Base-by-base conservation (phyloP, 2,329 filamentous ascomycete genomes). In the Metarhizium humberi region DNA sequence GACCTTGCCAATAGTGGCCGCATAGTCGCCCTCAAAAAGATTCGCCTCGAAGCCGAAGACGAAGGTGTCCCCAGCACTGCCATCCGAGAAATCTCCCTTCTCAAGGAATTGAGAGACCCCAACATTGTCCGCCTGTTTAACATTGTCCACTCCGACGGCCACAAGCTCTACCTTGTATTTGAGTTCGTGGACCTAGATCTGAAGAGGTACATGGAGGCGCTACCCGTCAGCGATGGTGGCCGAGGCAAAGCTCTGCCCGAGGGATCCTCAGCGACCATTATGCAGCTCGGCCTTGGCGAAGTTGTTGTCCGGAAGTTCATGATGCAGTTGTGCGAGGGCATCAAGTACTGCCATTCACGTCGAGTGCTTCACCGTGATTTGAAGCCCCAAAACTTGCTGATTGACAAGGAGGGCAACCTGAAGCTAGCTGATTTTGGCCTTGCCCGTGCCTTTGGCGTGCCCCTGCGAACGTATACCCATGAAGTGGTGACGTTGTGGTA, bases 401-500 rank as follows among this genome's bases (percentile, higher is more conserved):
- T 95, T 68, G 80, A 94, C 72, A 82, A 84, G 60, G 87, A 95
- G 13, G 90, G 90, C 56, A 95, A 95, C 72, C 78, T 95, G 62
- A 95, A 95, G 75, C 76, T 95, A 67, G 90, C 89, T 29, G 90
- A 95, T 79, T 95, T 95, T 65, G 90, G 90, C 70, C 78, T 95
- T 61, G 90, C 90, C 20, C 83, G 90, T 65, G 92, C 92, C 6
- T 96, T 96, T 67, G 91, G 91, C 71, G 91, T 96, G 16, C 91
- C 91, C 4, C 77, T 96, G 64, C 81, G 91, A 64, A 96, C 91
- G 53, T 96, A 95, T 72, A 95, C 92, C 51, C 91, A 96, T 73
- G 91, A 96, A 80, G 90, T 96, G 58, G 91, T 96, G 57, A 96
- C 91, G 1, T 79, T 96, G 56, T 96, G 91, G 91, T 96, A 96